These are phyloP conservation scores for Nothomitra cinnamomea DNA, from an alignment of 2,329 filamentous ascomycete species.

Conservation along the genomic window DNA sequence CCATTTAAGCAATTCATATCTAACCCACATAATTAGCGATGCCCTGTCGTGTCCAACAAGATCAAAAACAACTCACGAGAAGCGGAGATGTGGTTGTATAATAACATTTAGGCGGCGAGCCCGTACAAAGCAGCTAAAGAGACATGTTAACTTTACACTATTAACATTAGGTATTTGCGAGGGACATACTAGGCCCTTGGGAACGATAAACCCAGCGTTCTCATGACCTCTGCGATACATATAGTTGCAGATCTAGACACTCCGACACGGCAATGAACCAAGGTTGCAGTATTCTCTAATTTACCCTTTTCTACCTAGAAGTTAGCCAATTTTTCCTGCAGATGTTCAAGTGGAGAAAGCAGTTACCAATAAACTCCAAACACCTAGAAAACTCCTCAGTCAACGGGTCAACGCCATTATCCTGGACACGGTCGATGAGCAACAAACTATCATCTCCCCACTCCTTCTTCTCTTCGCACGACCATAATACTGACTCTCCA, in stretches of 20 bases:
- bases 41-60: background rate
- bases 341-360: background rate
- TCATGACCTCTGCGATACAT: constrained; percentile 98
- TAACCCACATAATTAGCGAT: constrained; percentile 13
- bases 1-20: constrained; percentile 84
- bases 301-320: constrained; percentile 54
- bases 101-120: constrained; percentile 90
- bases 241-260: constrained; percentile 93
- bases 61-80: constrained; percentile 40
- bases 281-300: constrained; percentile 58
- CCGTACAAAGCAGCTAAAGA: constrained; percentile 66
- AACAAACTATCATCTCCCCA: constrained; percentile 71
- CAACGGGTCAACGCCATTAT: constrained; percentile 89
- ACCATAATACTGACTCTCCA: constrained; percentile 75
- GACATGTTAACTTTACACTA: background rate
- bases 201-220: constrained; percentile 60
- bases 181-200: constrained; percentile 62
- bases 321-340: background rate
- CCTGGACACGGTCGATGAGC: constrained; percentile 72
- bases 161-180: background rate
- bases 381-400: constrained; percentile 74
- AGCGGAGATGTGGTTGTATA: constrained; percentile 89
- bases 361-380: constrained; percentile 73
- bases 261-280: constrained; percentile 92
- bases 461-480: constrained; percentile 45